Base-by-base conservation (phyloP, 2,329 filamentous ascomycete genomes). In the Coniochaeta ligniaria region DNA sequence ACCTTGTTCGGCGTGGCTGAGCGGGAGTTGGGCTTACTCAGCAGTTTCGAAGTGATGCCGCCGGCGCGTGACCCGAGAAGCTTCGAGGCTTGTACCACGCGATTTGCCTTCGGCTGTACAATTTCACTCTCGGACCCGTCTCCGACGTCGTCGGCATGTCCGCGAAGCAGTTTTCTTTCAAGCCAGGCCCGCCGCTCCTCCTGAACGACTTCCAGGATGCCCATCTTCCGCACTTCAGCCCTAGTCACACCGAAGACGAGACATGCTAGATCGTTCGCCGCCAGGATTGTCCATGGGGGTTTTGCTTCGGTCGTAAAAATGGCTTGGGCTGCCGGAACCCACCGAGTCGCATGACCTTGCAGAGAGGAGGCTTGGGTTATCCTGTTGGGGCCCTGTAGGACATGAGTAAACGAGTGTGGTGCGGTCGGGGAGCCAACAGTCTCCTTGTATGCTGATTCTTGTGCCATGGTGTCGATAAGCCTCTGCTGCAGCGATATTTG, bases 171-270 rank as follows among this genome's bases (percentile, higher is more conserved):
- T 74, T 93, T 97, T 63, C 88, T 86, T 71, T 96, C 92, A 28
- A 99, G 80, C 95, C 95, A 99, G 31, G 87, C 85, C 66, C 94
- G 82, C 61, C 92, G 84, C 73, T 97, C 94, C 72, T 93, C 87
- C 73, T 94, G 90, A 20, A 99, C 92, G 33, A 99, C 92, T 71
- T 98, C 93, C 61, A 99, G 76, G 60, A 99, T 98, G 56, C 95
- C 94, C 79, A 98, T 87, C 71, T 92, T 97, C 60, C 92, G 87
- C 26, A 99, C 91, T 74, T 99, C 95, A 5, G 91, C 91, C 70
- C 92, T 91, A n/a, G 93, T 96, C 11, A 99, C 92, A n/a, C 95
- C 95, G 76, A 98, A 99, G n/a, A 98, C 89, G 50, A 99, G 80
- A 74, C 95, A 99, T 20, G 95, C 95, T 57, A 99, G 80, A 72